A percentile compares a stretch with the other conserved stretches of the same genome.
Evolutionary conservation across 371 early-diverging fungal genomes (phyloP).

Genomic region (Lichtheimia ramosa): DNA sequence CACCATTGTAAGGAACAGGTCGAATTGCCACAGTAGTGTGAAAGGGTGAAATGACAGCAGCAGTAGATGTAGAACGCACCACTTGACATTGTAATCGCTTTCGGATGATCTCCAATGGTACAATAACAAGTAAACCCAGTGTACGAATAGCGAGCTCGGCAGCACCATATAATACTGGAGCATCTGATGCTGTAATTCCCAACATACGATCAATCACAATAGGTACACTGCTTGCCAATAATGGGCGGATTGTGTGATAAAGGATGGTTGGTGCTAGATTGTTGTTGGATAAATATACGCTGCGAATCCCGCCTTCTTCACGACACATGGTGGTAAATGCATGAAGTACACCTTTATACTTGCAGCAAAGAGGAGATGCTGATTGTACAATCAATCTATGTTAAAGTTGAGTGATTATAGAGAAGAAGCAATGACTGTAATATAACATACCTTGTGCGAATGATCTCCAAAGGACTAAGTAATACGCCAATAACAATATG

Average conservation of each 20-base stretch:
- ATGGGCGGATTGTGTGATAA: slow-evolving; percentile 70
- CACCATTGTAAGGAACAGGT: slow-evolving; percentile 83
- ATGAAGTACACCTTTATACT: slow-evolving; percentile 74
- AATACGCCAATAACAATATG: slow-evolving; percentile 68
- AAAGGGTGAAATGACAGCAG: slow-evolving; percentile 33
- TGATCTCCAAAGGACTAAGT: slow-evolving; percentile 77
- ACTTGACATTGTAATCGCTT: slow-evolving; percentile 82
- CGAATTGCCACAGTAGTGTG: slow-evolving; percentile 73
- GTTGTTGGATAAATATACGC: slow-evolving; percentile 70
- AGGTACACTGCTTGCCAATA: slow-evolving; percentile 68
- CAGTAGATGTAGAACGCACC: slow-evolving; percentile 6
- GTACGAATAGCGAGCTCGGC: slow-evolving; percentile 66
- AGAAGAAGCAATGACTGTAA: background rate
- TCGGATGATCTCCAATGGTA: slow-evolving; percentile 89
- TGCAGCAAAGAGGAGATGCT: slow-evolving; percentile 61
- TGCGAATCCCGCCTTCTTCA: slow-evolving; percentile 78
- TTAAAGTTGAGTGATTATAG: no score
- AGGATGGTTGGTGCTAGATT: slow-evolving; percentile 71
- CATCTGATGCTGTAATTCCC: slow-evolving; percentile 59
- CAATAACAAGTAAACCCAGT: slow-evolving; percentile 66
- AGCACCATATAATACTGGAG: slow-evolving; percentile 65
- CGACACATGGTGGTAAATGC: slow-evolving; percentile 68
- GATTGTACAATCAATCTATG: slow-evolving; percentile 72
- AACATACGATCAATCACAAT: slow-evolving; percentile 71
- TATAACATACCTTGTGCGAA: slow-evolving; percentile 58